phyloP scores from a whole-genome alignment of 305 asterid species.

The Fraxinus sp. region DNA sequence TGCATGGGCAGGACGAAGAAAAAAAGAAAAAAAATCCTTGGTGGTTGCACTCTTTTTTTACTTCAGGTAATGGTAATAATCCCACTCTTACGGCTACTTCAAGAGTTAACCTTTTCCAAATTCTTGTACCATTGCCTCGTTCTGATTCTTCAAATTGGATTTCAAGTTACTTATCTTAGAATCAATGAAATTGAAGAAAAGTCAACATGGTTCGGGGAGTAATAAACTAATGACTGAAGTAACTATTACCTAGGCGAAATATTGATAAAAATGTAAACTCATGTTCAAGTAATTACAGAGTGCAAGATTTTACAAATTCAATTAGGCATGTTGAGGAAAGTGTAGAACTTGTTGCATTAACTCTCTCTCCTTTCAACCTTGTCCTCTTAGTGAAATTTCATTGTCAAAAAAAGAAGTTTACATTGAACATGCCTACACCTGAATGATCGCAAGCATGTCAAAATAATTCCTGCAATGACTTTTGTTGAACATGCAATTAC shows the following conservation, averaged over 20 bases:
- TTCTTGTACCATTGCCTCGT: background rate
- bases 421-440: background rate
- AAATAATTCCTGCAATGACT: background rate
- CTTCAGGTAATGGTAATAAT: background rate
- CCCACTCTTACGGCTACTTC: background rate
- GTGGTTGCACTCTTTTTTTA: background rate
- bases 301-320: background rate
- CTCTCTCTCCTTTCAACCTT: background rate
- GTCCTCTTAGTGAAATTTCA: background rate
- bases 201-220: background rate
- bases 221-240: background rate
- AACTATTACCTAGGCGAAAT: background rate
- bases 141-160: background rate
- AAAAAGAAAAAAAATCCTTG: background rate
- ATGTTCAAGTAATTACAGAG: background rate
- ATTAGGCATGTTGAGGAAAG: background rate
- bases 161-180: background rate
- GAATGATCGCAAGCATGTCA: background rate
- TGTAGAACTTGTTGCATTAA: background rate
- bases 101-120: background rate
- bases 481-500: background rate
- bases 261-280: background rate
- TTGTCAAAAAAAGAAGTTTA: background rate
- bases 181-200: background rate
- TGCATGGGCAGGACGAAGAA: background rate